phyloP scores from a whole-genome alignment of 176 grass and related monocot genomes.

The Oryza glumipatula region DNA sequence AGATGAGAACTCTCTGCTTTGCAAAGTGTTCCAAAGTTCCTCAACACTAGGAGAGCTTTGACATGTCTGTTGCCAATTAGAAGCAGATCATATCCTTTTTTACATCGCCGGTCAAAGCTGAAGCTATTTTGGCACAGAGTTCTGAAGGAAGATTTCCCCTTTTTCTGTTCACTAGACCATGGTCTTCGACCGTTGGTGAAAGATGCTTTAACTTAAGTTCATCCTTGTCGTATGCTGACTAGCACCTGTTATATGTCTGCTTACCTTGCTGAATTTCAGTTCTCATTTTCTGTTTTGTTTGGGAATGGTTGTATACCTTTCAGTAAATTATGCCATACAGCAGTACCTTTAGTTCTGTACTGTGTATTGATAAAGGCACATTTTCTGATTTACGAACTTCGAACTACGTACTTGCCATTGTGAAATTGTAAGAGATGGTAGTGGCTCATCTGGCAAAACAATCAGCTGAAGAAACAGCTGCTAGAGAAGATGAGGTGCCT shows the following conservation, averaged over 20 bases:
- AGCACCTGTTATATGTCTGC: conserved; percentile 2
- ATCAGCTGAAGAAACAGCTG: neutral
- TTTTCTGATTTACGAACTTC: neutral
- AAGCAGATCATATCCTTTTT: conserved; percentile 8
- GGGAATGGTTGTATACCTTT: neutral
- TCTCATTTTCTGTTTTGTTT: neutral
- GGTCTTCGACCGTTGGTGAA: neutral
- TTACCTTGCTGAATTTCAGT: neutral
- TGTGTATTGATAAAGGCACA: neutral
- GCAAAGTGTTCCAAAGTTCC: neutral
- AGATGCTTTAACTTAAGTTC: conserved; percentile 1
- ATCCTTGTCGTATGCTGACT: conserved; percentile 32
- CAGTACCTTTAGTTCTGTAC: conserved; percentile 8
- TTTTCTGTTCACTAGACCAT: conserved; percentile 26
- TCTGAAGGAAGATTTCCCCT: neutral
- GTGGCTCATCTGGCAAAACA: neutral
- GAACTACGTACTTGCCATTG: neutral
- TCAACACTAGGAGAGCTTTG: neutral
- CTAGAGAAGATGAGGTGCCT: neutral
- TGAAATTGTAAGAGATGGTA: neutral
- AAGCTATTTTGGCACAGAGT: neutral
- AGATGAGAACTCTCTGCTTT: neutral
- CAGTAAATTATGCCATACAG: neutral
- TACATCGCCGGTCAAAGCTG: neutral
- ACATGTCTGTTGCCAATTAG: neutral